Percentiles rank a stretch among this genome's conserved stretches.
These are phyloP conservation scores for Mycena venus DNA, from an alignment of 768 basidiomycete genomes.

Conservation along the genomic window DNA sequence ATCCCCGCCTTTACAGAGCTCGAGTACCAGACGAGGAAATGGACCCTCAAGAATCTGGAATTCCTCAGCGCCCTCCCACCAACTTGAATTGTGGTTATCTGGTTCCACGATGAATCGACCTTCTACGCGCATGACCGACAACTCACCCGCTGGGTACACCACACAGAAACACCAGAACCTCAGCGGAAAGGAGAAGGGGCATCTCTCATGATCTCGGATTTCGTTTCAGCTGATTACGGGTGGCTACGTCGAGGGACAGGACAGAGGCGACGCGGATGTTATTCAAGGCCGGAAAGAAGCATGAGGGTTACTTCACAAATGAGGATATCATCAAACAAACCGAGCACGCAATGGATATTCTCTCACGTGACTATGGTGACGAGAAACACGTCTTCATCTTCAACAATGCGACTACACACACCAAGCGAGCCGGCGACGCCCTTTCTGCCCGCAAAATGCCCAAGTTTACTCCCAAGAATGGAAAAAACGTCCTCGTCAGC, in stretches of 20 bases:
- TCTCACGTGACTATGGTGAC: conserved; percentile 40
- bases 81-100: conserved; percentile 44
- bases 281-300: too few relatives aligned
- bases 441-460: conserved; percentile 52
- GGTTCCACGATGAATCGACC: conserved; percentile 55
- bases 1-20: conserved; percentile 32
- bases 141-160: conserved; percentile 45
- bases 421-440: conserved; percentile 46
- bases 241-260: conserved; percentile 39
- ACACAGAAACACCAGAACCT: conserved; percentile 40
- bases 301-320: conserved; percentile 48
- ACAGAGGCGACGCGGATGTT: conserved; percentile 29
- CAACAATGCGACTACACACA: too few relatives aligned
- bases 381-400: conserved; percentile 43
- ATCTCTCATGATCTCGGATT: conserved; percentile 55
- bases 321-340: conserved; percentile 46
- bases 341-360: conserved; percentile 34
- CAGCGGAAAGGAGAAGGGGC: conserved; percentile 53
- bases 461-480: conserved; percentile 38
- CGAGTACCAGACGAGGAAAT: conserved; percentile 5
- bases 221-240: conserved; percentile 48
- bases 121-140: conserved; percentile 55
- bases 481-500: conserved; percentile 37
- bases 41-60: conserved; percentile 9
- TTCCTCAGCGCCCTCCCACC: conserved; percentile 43